phyloP scores from a whole-genome alignment of 768 basidiomycete species.

The Suillus cothurnatus region DNA sequence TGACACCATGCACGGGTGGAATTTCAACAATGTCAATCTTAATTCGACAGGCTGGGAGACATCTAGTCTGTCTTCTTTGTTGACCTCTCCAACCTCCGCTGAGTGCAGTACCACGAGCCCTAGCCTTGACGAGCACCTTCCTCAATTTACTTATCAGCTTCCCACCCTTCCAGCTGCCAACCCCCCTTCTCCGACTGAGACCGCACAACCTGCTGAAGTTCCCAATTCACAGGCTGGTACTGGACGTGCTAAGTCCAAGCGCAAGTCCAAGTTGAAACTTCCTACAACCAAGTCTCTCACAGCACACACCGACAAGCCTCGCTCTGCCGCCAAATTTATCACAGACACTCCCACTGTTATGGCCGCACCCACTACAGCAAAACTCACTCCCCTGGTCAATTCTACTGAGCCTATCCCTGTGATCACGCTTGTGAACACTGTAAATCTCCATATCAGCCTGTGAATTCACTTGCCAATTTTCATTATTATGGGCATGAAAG shows the following conservation, averaged over 20 bases:
- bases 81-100: background rate
- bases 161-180: background rate
- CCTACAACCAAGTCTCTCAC: background rate
- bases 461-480: too few relatives aligned
- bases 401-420: background rate
- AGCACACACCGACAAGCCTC: background rate
- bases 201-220: background rate
- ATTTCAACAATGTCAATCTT: background rate
- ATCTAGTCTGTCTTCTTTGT: background rate
- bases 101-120: background rate
- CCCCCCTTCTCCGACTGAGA: background rate
- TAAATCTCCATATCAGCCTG: too few relatives aligned
- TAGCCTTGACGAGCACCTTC: background rate
- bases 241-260: background rate
- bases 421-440: background rate
- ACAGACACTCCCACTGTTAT: background rate
- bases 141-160: background rate
- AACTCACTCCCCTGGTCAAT: background rate
- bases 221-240: background rate
- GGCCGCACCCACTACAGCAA: background rate
- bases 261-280: background rate
- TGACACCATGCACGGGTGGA: background rate
- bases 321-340: background rate
- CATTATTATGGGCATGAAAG: too few relatives aligned
- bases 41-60: background rate